Conservation (phyloP, 352 stramenopile species). For the Aphanomyces astaci region DNA sequence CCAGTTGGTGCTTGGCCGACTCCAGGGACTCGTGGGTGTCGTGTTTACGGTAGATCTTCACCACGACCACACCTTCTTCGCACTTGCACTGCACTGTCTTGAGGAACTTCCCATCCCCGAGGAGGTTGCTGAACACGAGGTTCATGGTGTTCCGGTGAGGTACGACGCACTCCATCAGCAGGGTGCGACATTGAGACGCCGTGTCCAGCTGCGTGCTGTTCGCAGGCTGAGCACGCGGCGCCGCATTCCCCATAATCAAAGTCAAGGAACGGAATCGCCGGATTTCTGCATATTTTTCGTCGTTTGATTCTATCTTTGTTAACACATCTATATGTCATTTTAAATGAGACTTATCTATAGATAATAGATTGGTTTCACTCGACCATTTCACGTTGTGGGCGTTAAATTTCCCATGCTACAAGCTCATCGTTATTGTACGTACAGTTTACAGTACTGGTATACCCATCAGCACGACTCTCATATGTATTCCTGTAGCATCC, state of each 20-base stretch:
- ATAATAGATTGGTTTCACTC: too few relatives aligned
- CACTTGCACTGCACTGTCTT: constrained; percentile 85
- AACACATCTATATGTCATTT: too few relatives aligned
- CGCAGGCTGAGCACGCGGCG: constrained; percentile 64
- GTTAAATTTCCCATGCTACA: too few relatives aligned
- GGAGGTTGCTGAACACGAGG: constrained; percentile 79
- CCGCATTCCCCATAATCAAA: constrained; percentile 75
- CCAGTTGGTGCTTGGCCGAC: constrained; percentile 48
- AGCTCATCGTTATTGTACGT: too few relatives aligned
- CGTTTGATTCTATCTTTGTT: too few relatives aligned
- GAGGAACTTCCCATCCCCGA: constrained; percentile 84
- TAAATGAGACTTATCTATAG: too few relatives aligned
- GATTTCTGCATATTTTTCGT: too few relatives aligned
- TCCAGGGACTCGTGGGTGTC: constrained; percentile 60
- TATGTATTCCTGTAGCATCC: too few relatives aligned
- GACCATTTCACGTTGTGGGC: too few relatives aligned
- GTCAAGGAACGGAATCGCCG: too few relatives aligned
- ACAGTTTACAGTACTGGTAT: too few relatives aligned
- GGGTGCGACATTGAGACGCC: constrained; percentile 79
- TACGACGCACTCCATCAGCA: constrained; percentile 74
- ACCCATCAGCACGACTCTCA: too few relatives aligned
- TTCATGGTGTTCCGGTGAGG: constrained; percentile 54
- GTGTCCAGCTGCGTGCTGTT: constrained; percentile 55
- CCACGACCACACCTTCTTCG: constrained; percentile 61
- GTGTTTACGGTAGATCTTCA: constrained; percentile 87